These are phyloP conservation scores for Pythium myriotylum DNA, from an alignment of 352 stramenopile species.

Conservation along the genomic window DNA sequence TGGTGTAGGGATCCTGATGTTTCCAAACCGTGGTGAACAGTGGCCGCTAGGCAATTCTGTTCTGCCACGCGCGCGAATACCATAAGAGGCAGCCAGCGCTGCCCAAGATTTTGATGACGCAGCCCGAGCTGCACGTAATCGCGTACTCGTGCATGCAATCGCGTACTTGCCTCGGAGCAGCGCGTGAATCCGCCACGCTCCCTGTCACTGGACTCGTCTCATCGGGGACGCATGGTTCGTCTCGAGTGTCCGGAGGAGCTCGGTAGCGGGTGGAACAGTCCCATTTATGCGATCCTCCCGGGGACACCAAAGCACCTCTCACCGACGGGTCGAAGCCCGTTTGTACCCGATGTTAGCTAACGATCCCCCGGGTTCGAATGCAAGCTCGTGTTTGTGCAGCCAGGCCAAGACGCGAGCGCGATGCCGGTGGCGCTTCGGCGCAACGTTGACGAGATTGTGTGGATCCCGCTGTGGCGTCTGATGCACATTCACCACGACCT, in stretches of 20 bases:
- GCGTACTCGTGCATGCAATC: too few species aligned
- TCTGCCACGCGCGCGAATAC: not conserved
- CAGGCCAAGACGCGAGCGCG: not conserved
- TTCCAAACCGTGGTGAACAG: conserved; percentile 3
- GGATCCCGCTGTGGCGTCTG: conserved; percentile 12
- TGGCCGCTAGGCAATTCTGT: conserved; percentile 2
- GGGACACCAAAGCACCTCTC: not conserved
- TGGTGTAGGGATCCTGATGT: conserved; percentile 3
- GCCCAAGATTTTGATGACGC: not conserved
- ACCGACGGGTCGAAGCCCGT: not conserved
- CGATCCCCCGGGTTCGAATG: not conserved
- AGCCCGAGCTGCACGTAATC: not conserved
- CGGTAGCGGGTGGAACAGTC: not conserved
- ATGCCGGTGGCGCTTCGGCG: not conserved
- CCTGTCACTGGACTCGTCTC: not conserved
- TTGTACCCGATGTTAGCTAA: not conserved
- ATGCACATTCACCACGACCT: conserved; percentile 9
- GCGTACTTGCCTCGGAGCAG: not conserved
- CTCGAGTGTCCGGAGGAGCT: conserved; percentile 1
- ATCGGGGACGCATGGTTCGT: not conserved
- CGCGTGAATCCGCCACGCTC: not conserved
- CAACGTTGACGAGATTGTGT: conserved; percentile 3
- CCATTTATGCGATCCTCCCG: not conserved
- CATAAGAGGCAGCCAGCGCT: conserved; percentile 1
- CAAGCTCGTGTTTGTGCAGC: not conserved